Evolutionary conservation across 2,329 filamentous ascomycete species (phyloP).

Genomic region (Calonectria honghensis): DNA sequence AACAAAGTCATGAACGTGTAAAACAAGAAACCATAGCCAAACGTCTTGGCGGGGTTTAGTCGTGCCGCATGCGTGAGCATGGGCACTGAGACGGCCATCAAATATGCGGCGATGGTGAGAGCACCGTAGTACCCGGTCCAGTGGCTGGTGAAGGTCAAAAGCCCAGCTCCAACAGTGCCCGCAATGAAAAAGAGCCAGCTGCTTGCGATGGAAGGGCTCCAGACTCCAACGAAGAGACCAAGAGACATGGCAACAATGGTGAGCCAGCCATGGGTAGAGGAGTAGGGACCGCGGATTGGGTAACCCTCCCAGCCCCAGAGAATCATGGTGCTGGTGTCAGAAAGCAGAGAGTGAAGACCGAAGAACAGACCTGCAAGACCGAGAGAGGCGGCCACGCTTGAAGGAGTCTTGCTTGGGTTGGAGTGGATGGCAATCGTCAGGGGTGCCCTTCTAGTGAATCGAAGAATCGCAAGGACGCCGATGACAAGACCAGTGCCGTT

Average conservation of each 20-base stretch:
- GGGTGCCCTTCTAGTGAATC: constrained; percentile 82
- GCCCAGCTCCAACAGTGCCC: constrained; percentile 85
- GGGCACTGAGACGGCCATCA: constrained; percentile 86
- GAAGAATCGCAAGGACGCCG: constrained; percentile 83
- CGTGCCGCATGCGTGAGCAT: constrained; percentile 85
- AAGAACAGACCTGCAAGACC: constrained; percentile 92
- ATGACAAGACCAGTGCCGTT: constrained; percentile 88
- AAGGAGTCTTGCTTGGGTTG: constrained; percentile 73
- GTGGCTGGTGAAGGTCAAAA: constrained; percentile 85
- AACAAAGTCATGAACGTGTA: constrained; percentile 98
- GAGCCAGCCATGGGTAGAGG: constrained; percentile 91
- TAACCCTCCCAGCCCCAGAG: constrained; percentile 99
- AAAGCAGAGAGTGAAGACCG: constrained; percentile 91
- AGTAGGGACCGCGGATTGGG: constrained; percentile 89
- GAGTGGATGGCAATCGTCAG: constrained; percentile 62
- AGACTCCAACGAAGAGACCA: constrained; percentile 86
- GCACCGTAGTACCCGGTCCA: constrained; percentile 95
- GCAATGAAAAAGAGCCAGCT: constrained; percentile 88
- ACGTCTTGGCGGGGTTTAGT: constrained; percentile 85
- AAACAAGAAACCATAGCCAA: constrained; percentile 90
- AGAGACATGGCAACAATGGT: constrained; percentile 91
- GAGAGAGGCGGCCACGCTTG: constrained; percentile 81
- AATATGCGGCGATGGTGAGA: constrained; percentile 83
- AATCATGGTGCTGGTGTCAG: constrained; percentile 99
- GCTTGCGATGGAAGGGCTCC: constrained; percentile 80